Base-by-base conservation (phyloP, 169 alveolate genomes). In the Plasmodium falciparum region DNA sequence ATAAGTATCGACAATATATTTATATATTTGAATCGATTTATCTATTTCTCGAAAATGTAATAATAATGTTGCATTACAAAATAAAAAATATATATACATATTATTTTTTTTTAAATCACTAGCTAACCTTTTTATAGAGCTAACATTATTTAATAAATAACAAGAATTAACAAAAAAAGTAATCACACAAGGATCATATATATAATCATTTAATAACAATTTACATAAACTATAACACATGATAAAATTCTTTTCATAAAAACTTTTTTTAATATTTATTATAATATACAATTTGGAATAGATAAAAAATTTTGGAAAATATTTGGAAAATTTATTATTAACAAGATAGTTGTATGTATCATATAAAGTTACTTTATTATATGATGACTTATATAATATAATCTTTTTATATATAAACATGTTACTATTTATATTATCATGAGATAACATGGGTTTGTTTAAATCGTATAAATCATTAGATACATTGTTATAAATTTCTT, bases 51-150 rank as follows among this genome's bases (percentile, higher is more conserved):
- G 69, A 69, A 80, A 80, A 80, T 80, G 65, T 29, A 80, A 47
- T 73, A 80, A 70, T 72, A 80, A 80, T 13, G 90, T 71, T 58
- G 90, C 90, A 63, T 80, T 80, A 17, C 90, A 67, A 29, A 80
- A 80, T 58, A 80, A 72, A 69, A 67, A 80, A 49, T 9, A 80
- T 11, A 80, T 80, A 56, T 49, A 56, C 70, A 26, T 59, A 12
- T 80, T 80, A n/a, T 33, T 52, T 54, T 45, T 80, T 80, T 69
- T 80, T 80, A 80, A 56, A 69, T 80, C 90, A 39, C 20, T 39
- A 39, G 90, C 90, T 62, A 80, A 56, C 6, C 62, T 54, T 67
- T 80, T 80, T 33, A 80, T 80, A 13, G 69, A 58, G 67, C 90
- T 52, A 67, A 80, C 58, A 43, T 80, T 80, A 39, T 80, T 80